Conservation (phyloP, 306 rosid genomes). For the Prinsepia uniflora region DNA sequence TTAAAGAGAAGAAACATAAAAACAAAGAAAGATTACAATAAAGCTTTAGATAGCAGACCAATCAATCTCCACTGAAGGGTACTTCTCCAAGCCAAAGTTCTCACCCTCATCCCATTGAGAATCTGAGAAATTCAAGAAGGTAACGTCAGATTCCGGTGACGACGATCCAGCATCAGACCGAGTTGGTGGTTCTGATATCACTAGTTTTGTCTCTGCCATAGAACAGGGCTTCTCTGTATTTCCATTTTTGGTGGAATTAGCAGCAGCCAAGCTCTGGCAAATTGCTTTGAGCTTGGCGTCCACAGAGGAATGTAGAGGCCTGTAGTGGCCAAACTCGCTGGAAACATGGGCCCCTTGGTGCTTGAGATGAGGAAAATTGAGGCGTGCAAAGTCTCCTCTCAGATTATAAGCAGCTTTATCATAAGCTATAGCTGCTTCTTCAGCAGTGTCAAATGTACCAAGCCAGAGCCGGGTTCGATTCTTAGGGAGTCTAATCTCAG, state of each 20-base stretch:
- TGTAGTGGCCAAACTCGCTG: constrained; percentile 52
- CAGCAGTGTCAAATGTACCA: constrained; percentile 88
- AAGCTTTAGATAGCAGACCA: constrained; percentile 61
- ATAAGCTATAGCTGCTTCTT: constrained; percentile 88
- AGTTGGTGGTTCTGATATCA: constrained; percentile 20
- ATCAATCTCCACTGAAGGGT: constrained; percentile 84
- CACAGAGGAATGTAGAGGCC: constrained; percentile 74
- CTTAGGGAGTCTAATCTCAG: constrained; percentile 88
- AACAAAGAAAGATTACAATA: constrained; percentile 9
- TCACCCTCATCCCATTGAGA: constrained; percentile 44
- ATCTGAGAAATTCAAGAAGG: constrained; percentile 53
- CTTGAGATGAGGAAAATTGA: constrained; percentile 68
- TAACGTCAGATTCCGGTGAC: constrained; percentile 61
- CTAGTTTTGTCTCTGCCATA: constrained; percentile 35
- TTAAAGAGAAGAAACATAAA: constrained; percentile 8
- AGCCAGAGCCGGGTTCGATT: constrained; percentile 95
- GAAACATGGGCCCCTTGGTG: constrained; percentile 44
- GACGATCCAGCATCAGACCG: constrained; percentile 45
- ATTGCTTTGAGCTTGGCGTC: constrained; percentile 77
- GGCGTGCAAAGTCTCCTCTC: constrained; percentile 76
- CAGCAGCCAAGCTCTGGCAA: constrained; percentile 55
- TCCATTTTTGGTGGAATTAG: constrained; percentile 40
- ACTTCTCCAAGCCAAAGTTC: constrained; percentile 64
- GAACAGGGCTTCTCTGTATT: constrained; percentile 32
- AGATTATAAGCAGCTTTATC: constrained; percentile 86